Conservation (phyloP, 75 land plant genomes). For the Chamaecyparis obtusa region DNA sequence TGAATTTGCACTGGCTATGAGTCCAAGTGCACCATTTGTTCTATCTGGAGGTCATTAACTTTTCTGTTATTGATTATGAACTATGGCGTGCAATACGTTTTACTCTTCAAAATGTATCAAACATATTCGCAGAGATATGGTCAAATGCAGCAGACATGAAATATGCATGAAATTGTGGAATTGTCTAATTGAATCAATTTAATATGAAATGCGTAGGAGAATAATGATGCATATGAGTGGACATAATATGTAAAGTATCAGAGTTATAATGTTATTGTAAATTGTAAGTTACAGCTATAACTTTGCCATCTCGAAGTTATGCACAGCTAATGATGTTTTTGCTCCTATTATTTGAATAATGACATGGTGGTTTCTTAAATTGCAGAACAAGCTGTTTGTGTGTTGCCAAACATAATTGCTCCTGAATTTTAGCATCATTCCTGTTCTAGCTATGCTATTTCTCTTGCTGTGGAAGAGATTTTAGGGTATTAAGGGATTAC, state of each 20-base stretch:
- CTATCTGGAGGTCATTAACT: slow-evolving; percentile 83
- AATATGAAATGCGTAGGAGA: background rate
- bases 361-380: too few species aligned
- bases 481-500: background rate
- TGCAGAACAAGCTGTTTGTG: background rate
- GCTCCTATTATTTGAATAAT: too few species aligned
- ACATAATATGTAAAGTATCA: background rate
- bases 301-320: background rate
- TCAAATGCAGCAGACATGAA: background rate
- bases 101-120: background rate
- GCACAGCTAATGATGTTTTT: background rate
- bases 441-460: background rate
- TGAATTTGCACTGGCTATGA: slow-evolving; percentile 94
- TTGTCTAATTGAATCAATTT: background rate
- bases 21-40: slow-evolving; percentile 81
- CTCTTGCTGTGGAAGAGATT: background rate
- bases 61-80: background rate
- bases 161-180: background rate
- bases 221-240: background rate
- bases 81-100: background rate
- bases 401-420: background rate
- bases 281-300: background rate
- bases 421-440: background rate
- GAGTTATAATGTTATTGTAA: too few species aligned
- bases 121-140: background rate